Conservation (phyloP, 2,329 filamentous ascomycete genomes). For the Whalleya microplaca region DNA sequence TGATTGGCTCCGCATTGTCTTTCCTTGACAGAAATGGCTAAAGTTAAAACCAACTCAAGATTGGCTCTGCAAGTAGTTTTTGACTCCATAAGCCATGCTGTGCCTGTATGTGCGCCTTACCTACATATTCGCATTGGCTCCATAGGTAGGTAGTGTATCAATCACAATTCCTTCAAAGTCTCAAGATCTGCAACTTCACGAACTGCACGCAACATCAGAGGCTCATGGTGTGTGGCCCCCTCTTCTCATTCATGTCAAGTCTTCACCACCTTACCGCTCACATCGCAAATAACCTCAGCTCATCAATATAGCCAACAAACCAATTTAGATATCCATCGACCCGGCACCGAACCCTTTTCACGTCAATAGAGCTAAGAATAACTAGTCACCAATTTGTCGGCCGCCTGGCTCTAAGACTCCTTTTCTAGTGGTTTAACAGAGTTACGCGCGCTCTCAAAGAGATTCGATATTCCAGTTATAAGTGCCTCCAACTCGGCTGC, state of each 20-base stretch:
- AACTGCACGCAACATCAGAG: slow-evolving; percentile 1
- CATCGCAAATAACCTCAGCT: background rate
- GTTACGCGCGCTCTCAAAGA: background rate
- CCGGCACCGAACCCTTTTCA: background rate
- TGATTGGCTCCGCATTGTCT: slow-evolving; percentile 25
- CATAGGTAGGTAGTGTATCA: background rate
- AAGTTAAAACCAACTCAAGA: slow-evolving; percentile 4
- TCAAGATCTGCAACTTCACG: background rate
- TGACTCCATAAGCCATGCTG: slow-evolving; percentile 3
- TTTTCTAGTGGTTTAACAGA: background rate
- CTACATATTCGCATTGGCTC: background rate
- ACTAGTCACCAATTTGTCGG: background rate
- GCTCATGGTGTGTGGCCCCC: slow-evolving; percentile 1
- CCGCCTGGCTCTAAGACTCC: background rate
- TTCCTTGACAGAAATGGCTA: slow-evolving; percentile 20
- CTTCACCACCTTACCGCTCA: background rate
- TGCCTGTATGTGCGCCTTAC: background rate
- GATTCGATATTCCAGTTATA: slow-evolving; percentile 5
- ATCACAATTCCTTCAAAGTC: background rate
- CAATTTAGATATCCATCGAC: background rate
- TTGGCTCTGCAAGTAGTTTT: background rate
- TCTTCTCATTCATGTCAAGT: background rate
- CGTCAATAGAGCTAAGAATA: slow-evolving; percentile 5
- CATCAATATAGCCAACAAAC: background rate
- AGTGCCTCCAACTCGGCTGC: slow-evolving; percentile 16